These are phyloP conservation scores for Colletotrichum salicis DNA, from an alignment of 2,329 filamentous ascomycete species.

Conservation along the genomic window DNA sequence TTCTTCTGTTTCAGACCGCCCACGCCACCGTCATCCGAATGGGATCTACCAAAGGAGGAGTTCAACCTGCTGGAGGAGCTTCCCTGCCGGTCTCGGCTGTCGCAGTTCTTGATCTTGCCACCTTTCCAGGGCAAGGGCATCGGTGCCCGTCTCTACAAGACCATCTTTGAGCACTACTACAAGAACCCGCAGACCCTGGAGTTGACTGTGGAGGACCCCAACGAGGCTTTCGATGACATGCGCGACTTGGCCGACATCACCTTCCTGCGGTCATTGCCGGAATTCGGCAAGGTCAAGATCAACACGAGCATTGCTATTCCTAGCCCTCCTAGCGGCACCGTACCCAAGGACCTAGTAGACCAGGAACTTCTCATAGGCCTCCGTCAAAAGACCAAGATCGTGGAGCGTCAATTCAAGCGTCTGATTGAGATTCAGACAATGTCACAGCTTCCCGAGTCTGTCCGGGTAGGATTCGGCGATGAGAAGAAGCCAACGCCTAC, in stretches of 20 bases:
- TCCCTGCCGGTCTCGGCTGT: conserved; percentile 84
- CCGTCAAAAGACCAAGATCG: conserved; percentile 75
- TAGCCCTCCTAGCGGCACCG: conserved; percentile 50
- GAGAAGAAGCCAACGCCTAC: conserved; percentile 56
- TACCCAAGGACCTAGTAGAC: conserved; percentile 67
- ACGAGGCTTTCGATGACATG: conserved; percentile 83
- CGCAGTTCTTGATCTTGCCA: conserved; percentile 91
- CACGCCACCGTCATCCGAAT: conserved; percentile 55
- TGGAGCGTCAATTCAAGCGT: conserved; percentile 78
- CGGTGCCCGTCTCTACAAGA: conserved; percentile 82
- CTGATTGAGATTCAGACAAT: conserved; percentile 81
- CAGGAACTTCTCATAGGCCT: conserved; percentile 64
- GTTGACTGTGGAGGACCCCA: conserved; percentile 94
- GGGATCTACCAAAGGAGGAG: conserved; percentile 57
- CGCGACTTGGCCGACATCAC: conserved; percentile 79
- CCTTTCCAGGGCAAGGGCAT: conserved; percentile 86
- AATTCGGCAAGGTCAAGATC: conserved; percentile 67
- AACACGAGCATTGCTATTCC: conserved; percentile 63
- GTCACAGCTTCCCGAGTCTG: conserved; percentile 65
- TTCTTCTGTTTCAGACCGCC: conserved; percentile 74
- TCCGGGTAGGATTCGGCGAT: conserved; percentile 62
- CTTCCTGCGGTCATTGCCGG: conserved; percentile 68
- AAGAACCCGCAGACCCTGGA: conserved; percentile 77
- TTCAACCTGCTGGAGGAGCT: conserved; percentile 67
- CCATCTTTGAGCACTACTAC: conserved; percentile 78